Percentiles rank a stretch among this genome's conserved stretches.
Evolutionary conservation across 2,329 filamentous ascomycete species (phyloP).

Genomic region (Botrytis galanthina): DNA sequence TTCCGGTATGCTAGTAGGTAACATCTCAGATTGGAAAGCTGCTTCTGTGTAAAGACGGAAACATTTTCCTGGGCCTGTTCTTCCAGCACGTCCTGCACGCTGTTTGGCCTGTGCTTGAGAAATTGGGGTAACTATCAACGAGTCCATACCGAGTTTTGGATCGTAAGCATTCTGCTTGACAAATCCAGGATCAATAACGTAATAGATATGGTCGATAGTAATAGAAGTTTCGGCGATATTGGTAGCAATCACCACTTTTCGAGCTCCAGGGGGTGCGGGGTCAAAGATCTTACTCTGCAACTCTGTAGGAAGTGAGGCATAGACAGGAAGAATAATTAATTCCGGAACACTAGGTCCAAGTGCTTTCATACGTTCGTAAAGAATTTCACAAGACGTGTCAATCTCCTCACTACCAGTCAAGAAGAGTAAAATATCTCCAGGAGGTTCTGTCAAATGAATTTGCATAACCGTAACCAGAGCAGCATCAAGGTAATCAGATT

Average conservation of each 20-base stretch:
- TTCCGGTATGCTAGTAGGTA: constrained; percentile 92
- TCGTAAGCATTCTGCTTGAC: constrained; percentile 98
- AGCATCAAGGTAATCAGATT: constrained; percentile 91
- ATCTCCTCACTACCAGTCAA: constrained; percentile 98
- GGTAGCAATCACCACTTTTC: constrained; percentile 96
- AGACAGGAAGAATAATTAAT: constrained; percentile 91
- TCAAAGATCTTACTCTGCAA: constrained; percentile 96
- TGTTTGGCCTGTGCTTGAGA: constrained; percentile 97
- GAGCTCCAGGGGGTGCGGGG: constrained; percentile 76
- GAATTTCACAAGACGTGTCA: constrained; percentile 87
- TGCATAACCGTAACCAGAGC: constrained; percentile 98
- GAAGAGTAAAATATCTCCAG: constrained; percentile 94
- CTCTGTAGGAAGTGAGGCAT: constrained; percentile 87
- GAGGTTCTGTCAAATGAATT: constrained; percentile 89
- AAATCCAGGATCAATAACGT: constrained; percentile 94
- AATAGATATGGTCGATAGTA: constrained; percentile 96
- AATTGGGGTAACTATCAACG: constrained; percentile 90
- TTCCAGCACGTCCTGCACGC: constrained; percentile 84
- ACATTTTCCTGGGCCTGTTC: constrained; percentile 93
- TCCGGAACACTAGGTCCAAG: constrained; percentile 88
- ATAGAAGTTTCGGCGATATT: constrained; percentile 98
- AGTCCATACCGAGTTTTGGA: constrained; percentile 96
- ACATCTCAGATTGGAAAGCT: constrained; percentile 94
- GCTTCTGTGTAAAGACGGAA: constrained; percentile 95
- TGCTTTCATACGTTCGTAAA: constrained; percentile 95